Evolutionary conservation across 1,284 basidiomycete species (phyloP), one percentile per base, ranked within the genome.

Genomic region (Sporisorium scitamineum): DNA sequence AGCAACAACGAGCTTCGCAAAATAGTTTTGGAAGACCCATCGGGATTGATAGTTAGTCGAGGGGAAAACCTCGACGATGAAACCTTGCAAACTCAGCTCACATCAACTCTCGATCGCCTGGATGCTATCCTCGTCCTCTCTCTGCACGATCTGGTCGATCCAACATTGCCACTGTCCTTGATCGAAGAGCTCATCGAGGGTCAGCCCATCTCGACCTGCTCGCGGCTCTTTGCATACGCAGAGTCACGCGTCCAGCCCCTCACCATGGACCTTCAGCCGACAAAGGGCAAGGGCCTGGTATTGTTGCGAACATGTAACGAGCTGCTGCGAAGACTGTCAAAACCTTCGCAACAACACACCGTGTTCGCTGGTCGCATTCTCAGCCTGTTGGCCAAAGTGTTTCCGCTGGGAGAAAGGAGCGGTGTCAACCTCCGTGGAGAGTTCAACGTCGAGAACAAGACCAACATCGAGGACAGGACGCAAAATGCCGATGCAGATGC

Each of bases 371-470:
- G 94, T 2, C 89, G 93, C 1, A 94, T 96, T 80, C 88, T 95
- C 80, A 92, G 92, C 1, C 93, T 95, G 84, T 87, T 96, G 52
- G 93, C 92, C 69, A 89, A 89, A 1, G 93, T 94, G 1, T 95
- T 95, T 81, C 93, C 93, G 5, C 86, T 96, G 10, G 92, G 92
- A 2, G 94, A 96, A 85, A 88, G 93, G 52, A 94, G 93, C 84
- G 94, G 94, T 39, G 94, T 96, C 50, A 96, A 96, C 85, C 85
- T 95, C 70, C 88, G 93, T 44, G 94, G 94, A 62, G 93, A 94
- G 31, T 87, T 87, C 70, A 86, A 87, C 91, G 92, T 86, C 90
- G 93, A 13, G 89, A 94, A 62, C 87, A 76, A 78, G 13, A 85
- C 81, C 2, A 22, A 51, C 41, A 69, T 74, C 54, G 78, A 76